Base-by-base conservation (phyloP, 441 rosid species). In the Jatropha multifida region DNA sequence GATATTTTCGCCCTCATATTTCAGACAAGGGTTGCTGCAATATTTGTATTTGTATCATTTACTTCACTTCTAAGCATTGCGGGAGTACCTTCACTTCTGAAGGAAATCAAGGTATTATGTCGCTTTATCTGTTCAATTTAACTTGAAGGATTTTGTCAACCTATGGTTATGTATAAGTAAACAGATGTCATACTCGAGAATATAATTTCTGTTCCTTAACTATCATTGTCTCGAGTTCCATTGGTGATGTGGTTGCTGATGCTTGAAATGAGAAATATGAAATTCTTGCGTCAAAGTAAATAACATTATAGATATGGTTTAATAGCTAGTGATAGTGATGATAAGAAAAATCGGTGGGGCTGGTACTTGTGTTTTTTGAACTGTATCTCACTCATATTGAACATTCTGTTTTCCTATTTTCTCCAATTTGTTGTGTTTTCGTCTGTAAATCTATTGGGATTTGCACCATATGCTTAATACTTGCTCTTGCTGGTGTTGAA, bases 1-100 rank as follows among this genome's bases (percentile, higher is more conserved):
- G 10, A 77, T 79, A 54, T 81, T 46, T 67, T 37, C 63, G 56
- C 56, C 59, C 69, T 74, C 75, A 42, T 81, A 46, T 87, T 88
- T 74, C 96, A 96, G 98, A 87, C 89, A 52, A 89, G 99, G 83
- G 98, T 94, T 75, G 89, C 97, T 9, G 96, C 98, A 4, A 80
- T 92, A 58, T 96, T 96, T 81, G 89, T 85, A 12, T 94, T 92
- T 74, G 83, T 94, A 61, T 96, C 99, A 65, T 96, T 94, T 85
- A 86, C 97, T 76, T 89, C 97, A 15, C 96, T 96, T 75, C 87
- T 94, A 79, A 90, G 97, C 75, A 86, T 92, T 17, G 91, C 93
- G 63, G 98, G 98, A 69, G 86, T 87, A 74, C 90, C 95, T 51
- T 86, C 96, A 18, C 89, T 90, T 74, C 70, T 83, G 75, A 90